Conservation (phyloP, 2,329 filamentous ascomycete genomes). For the Epichloe glyceriae region DNA sequence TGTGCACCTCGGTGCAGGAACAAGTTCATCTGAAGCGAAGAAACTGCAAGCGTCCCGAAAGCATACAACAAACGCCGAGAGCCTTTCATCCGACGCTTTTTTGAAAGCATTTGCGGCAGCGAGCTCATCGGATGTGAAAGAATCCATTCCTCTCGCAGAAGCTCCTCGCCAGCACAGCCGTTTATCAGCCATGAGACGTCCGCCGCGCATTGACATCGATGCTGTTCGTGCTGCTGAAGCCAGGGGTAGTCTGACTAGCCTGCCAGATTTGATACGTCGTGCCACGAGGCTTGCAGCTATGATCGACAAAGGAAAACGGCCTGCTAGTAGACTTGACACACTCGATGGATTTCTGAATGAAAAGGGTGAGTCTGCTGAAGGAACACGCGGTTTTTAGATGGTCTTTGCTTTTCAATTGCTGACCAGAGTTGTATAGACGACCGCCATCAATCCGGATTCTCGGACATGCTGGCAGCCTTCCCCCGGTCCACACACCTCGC, state of each 20-base stretch:
- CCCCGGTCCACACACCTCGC: conserved; percentile 38
- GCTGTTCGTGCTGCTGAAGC: conserved; percentile 70
- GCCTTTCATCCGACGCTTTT: conserved; percentile 32
- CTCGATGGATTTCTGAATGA: conserved; percentile 37
- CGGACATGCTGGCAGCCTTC: conserved; percentile 55
- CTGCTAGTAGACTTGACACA: conserved; percentile 44
- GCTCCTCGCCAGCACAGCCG: conserved; percentile 24
- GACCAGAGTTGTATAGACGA: conserved; percentile 19
- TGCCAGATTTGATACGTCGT: conserved; percentile 80
- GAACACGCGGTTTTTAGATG: not conserved
- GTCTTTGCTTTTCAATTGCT: not conserved
- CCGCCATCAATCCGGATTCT: conserved; percentile 39
- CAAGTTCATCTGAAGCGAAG: conserved; percentile 30
- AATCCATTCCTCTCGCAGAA: conserved; percentile 16
- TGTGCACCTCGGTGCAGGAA: conserved; percentile 32
- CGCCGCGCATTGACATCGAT: conserved; percentile 69
- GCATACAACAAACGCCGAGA: conserved; percentile 8
- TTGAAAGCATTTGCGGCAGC: conserved; percentile 38
- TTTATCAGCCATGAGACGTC: conserved; percentile 45
- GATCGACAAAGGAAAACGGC: conserved; percentile 66
- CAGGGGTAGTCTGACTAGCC: conserved; percentile 78
- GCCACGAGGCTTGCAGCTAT: conserved; percentile 79
- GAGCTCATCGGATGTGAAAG: conserved; percentile 29
- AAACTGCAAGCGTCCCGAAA: conserved; percentile 8
- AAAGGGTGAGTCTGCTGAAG: conserved; percentile 20